These are phyloP conservation scores for Colletotrichum liaoningense DNA, from an alignment of 2,329 filamentous ascomycete genomes.

Conservation along the genomic window DNA sequence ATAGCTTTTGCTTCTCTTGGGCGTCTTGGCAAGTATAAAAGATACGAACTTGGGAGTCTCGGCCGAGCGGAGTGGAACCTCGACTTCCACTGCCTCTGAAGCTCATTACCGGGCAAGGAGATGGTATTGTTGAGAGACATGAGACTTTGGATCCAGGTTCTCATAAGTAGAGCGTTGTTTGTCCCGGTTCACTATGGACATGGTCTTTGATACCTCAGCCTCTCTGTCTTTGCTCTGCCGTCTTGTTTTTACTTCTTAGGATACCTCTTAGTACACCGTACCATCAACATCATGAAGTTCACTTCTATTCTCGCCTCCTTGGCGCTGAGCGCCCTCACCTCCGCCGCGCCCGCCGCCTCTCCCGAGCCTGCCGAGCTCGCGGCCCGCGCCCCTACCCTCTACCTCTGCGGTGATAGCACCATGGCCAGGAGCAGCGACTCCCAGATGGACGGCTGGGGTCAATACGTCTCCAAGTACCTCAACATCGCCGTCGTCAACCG, in stretches of 20 bases:
- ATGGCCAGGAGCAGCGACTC: conserved; percentile 64
- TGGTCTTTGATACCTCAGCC: not conserved
- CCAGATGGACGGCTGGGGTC: conserved; percentile 68
- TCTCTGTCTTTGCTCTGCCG: not conserved
- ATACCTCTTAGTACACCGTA: not conserved
- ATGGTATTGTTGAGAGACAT: not conserved
- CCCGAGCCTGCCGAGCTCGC: conserved; percentile 21
- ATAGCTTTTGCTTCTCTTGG: conserved; percentile 10
- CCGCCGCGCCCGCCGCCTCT: conserved; percentile 35
- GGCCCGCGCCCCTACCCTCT: conserved; percentile 52
- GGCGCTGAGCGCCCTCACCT: conserved; percentile 30
- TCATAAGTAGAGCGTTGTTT: not conserved
- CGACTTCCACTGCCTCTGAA: not conserved
- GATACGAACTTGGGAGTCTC: conserved; percentile 3
- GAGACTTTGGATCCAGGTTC: not conserved
- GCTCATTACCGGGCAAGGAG: not conserved
- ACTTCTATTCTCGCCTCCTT: conserved; percentile 25
- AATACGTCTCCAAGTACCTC: conserved; percentile 65
- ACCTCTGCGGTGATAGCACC: conserved; percentile 72
- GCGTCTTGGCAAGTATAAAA: conserved; percentile 22
- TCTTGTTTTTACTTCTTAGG: not conserved
- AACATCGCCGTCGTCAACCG: conserved; percentile 64
- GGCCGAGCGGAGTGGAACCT: conserved; percentile 29
- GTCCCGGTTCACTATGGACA: no score
- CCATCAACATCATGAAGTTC: conserved; percentile 22